These are phyloP conservation scores for Chytridiales sp. DNA, from an alignment of 371 early-diverging fungal genomes.

Conservation along the genomic window DNA sequence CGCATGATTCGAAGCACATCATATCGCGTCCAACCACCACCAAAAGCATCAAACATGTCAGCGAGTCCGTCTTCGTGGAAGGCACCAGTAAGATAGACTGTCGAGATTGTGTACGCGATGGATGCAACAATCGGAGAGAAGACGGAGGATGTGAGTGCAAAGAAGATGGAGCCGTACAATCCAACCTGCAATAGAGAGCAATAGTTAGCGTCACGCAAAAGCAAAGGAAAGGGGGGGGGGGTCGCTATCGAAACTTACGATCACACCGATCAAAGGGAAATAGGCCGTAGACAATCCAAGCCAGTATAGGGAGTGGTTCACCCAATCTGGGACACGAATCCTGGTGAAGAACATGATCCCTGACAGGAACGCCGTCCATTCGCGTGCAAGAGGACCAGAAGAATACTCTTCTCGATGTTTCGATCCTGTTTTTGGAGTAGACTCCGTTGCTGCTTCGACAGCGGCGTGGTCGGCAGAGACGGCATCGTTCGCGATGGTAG, in stretches of 20 bases:
- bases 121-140: conserved; percentile 15
- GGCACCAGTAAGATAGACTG: conserved; percentile 27
- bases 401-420: conserved; percentile 5
- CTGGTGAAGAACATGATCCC: conserved; percentile 28
- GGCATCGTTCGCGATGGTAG: too few relatives aligned
- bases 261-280: conserved; percentile 28
- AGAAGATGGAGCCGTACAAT: conserved; percentile 13
- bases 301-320: conserved; percentile 33
- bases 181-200: too few relatives aligned
- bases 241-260: neutral
- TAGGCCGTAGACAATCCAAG: conserved; percentile 24
- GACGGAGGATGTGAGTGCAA: conserved; percentile 15
- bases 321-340: conserved; percentile 30
- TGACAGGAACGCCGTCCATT: conserved; percentile 6
- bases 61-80: conserved; percentile 36
- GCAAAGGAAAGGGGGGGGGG: neutral
- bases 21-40: conserved; percentile 26
- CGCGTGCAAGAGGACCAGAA: conserved; percentile 9
- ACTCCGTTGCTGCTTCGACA: too few relatives aligned
- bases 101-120: conserved; percentile 21
- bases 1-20: conserved; percentile 29
- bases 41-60: conserved; percentile 35
- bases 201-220: conserved; percentile 11
- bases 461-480: too few relatives aligned
- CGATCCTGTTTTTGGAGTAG: neutral